Percentiles rank a stretch among this genome's conserved stretches.
phyloP scores from a whole-genome alignment of 108 stramenopile genomes.

The Discostella pseudostelligera region DNA sequence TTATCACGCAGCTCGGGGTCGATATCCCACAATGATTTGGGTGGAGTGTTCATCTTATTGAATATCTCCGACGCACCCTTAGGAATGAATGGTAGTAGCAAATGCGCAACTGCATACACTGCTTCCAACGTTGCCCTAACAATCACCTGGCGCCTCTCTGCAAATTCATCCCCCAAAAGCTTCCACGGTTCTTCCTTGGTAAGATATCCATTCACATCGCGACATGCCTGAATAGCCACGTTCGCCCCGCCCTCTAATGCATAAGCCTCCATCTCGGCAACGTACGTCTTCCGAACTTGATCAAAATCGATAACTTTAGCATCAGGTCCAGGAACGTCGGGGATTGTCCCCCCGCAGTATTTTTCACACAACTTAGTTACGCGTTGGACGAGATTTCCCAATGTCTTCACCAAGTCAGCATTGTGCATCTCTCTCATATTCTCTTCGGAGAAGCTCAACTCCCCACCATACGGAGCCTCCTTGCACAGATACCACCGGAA shows the following conservation, averaged over 20 bases:
- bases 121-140: conserved; percentile 94
- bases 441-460: conserved; percentile 85
- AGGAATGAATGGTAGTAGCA: conserved; percentile 92
- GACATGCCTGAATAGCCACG: conserved; percentile 74
- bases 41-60: conserved; percentile 83
- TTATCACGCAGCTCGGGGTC: conserved; percentile 54
- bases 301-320: conserved; percentile 58
- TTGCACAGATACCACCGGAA: conserved; percentile 94
- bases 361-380: conserved; percentile 87
- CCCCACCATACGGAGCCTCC: conserved; percentile 93
- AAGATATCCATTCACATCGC: conserved; percentile 93
- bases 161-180: conserved; percentile 86
- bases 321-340: conserved; percentile 58
- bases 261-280: conserved; percentile 75
- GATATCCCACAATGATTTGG: conserved; percentile 54
- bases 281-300: conserved; percentile 53
- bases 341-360: conserved; percentile 86
- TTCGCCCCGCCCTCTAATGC: conserved; percentile 78
- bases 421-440: conserved; percentile 92
- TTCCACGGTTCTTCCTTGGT: conserved; percentile 96
- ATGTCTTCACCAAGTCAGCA: conserved; percentile 91
- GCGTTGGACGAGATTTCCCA: conserved; percentile 97
- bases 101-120: conserved; percentile 89
- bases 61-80: conserved; percentile 81
- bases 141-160: conserved; percentile 66